Conservation (phyloP, 2,329 filamentous ascomycete genomes). For the Xylaria multiplex region DNA sequence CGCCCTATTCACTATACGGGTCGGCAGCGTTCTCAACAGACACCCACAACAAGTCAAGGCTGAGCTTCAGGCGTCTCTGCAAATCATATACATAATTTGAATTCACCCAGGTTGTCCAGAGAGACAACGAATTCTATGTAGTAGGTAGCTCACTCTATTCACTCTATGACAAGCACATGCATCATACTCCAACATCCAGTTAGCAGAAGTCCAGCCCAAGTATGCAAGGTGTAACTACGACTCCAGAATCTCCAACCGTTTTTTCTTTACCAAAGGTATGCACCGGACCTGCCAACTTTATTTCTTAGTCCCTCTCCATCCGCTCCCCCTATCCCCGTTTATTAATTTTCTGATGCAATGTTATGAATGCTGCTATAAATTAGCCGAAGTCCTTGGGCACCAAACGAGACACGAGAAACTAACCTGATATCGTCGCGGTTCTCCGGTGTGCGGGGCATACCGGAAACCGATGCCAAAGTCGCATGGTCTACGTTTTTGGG, state of each 20-base stretch:
- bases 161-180: slow-evolving; percentile 9
- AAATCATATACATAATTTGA: neutral
- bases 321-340: neutral
- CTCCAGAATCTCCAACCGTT: neutral
- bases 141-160: slow-evolving; percentile 16
- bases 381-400: neutral
- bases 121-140: neutral
- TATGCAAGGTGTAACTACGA: neutral
- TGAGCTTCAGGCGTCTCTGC: neutral
- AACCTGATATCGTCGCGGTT: slow-evolving; percentile 39
- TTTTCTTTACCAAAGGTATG: neutral
- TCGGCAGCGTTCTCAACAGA: too few relatives aligned
- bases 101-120: neutral
- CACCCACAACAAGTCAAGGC: too few relatives aligned
- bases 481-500: slow-evolving; percentile 8
- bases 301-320: neutral
- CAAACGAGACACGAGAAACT: neutral
- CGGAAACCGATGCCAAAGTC: slow-evolving; percentile 2
- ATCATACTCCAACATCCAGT: neutral
- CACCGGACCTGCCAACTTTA: neutral
- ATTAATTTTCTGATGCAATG: slow-evolving; percentile 32
- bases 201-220: slow-evolving; percentile 2
- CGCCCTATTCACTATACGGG: too few relatives aligned
- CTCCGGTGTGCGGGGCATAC: slow-evolving; percentile 24
- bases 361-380: slow-evolving; percentile 35